A percentile compares a stretch with the other conserved stretches of the same genome.
phyloP scores from a whole-genome alignment of 2,329 filamentous ascomycete genomes.

The Aspergillus sp. region DNA sequence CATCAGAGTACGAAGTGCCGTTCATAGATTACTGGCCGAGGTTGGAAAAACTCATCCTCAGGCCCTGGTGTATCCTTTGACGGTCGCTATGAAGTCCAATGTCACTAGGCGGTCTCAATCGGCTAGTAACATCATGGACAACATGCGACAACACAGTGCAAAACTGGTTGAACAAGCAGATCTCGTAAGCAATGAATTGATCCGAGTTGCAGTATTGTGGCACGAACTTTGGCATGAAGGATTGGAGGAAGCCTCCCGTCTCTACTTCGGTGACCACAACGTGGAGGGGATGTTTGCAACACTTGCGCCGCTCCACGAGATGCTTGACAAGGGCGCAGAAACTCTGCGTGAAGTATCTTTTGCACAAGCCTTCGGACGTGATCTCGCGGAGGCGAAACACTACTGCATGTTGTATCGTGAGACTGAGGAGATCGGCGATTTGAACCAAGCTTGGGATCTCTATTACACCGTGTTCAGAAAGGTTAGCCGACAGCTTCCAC shows the following conservation, averaged over 20 bases:
- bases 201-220: constrained; percentile 95
- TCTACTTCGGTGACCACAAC: constrained; percentile 97
- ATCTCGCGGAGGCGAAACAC: constrained; percentile 88
- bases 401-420: constrained; percentile 91
- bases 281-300: constrained; percentile 96
- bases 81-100: constrained; percentile 96
- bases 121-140: constrained; percentile 92
- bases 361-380: constrained; percentile 91
- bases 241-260: constrained; percentile 87
- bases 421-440: constrained; percentile 84
- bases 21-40: constrained; percentile 87
- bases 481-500: constrained; percentile 87
- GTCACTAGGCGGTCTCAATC: constrained; percentile 79
- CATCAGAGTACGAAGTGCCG: constrained; percentile 76
- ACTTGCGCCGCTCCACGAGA: constrained; percentile 82
- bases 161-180: constrained; percentile 92
- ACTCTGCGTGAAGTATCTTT: constrained; percentile 96
- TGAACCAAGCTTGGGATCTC: constrained; percentile 98
- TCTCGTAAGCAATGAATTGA: constrained; percentile 90
- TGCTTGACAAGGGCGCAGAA: constrained; percentile 85
- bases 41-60: constrained; percentile 93
- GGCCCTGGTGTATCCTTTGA: constrained; percentile 92
- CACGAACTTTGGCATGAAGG: constrained; percentile 99
- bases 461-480: constrained; percentile 98
- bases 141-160: constrained; percentile 91